phyloP scores from a whole-genome alignment of 768 basidiomycete genomes.

The Neoboletus magnificus region DNA sequence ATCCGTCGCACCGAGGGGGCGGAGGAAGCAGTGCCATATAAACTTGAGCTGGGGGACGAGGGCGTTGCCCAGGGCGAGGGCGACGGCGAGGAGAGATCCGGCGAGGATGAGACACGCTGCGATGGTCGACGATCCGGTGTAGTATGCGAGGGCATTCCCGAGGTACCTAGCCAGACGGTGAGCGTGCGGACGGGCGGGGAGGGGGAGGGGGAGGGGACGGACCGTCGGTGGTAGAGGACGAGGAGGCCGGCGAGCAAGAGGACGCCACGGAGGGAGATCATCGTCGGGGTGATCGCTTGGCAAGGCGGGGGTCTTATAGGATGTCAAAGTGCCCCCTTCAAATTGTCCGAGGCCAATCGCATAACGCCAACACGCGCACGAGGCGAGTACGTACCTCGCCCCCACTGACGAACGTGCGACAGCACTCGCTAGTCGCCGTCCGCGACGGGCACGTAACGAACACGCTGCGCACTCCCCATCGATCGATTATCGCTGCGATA shows the following conservation, averaged over 20 bases:
- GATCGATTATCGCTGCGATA: neutral
- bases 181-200: no score
- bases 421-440: no score
- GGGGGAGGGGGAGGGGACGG: no score
- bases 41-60: slow-evolving; percentile 44
- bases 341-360: slow-evolving; percentile 1
- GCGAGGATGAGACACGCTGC: slow-evolving; percentile 28
- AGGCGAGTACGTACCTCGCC: neutral
- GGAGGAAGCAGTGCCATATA: slow-evolving; percentile 49
- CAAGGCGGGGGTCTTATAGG: no score
- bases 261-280: no score
- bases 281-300: no score
- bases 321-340: slow-evolving; percentile 1
- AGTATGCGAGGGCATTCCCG: slow-evolving; percentile 20
- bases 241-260: slow-evolving; percentile 21
- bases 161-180: slow-evolving; percentile 10
- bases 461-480: no score
- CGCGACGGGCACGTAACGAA: no score
- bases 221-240: slow-evolving; percentile 15
- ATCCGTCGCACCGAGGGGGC: slow-evolving; percentile 38
- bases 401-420: slow-evolving; percentile 5
- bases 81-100: slow-evolving; percentile 20
- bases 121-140: slow-evolving; percentile 29
- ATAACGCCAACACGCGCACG: slow-evolving; percentile 4
- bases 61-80: slow-evolving; percentile 19